These are phyloP conservation scores for Brassica carinata DNA, from an alignment of 345 rosid species.

Conservation along the genomic window DNA sequence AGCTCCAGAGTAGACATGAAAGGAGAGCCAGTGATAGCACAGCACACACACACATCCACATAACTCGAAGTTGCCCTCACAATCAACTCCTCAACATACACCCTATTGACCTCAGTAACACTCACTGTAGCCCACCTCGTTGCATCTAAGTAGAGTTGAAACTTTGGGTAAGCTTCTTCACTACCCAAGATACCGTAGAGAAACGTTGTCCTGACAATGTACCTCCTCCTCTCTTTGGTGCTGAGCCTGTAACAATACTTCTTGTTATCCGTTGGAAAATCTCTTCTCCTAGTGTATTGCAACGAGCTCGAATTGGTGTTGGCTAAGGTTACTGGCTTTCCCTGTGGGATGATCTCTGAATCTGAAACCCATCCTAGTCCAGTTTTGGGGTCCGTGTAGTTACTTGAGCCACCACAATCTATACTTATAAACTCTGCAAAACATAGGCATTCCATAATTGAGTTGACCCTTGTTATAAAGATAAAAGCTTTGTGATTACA, in stretches of 20 bases:
- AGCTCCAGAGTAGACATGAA: slow-evolving; percentile 90
- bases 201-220: slow-evolving; percentile 90
- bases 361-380: slow-evolving; percentile 91
- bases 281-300: slow-evolving; percentile 67
- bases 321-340: slow-evolving; percentile 49
- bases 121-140: slow-evolving; percentile 91
- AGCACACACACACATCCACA: slow-evolving; percentile 82
- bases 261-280: slow-evolving; percentile 74
- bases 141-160: slow-evolving; percentile 81
- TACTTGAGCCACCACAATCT: slow-evolving; percentile 80
- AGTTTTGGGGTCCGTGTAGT: slow-evolving; percentile 70
- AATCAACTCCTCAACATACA: slow-evolving; percentile 77
- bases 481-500: not conserved
- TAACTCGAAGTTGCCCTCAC: slow-evolving; percentile 78
- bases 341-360: slow-evolving; percentile 54
- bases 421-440: slow-evolving; percentile 76
- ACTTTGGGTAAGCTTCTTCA: slow-evolving; percentile 78
- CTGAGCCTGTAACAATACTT: slow-evolving; percentile 80
- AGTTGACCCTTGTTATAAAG: not conserved
- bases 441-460: slow-evolving; percentile 2
- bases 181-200: slow-evolving; percentile 57
- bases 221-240: slow-evolving; percentile 77
- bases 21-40: slow-evolving; percentile 89
- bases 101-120: slow-evolving; percentile 66
- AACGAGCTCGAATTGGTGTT: slow-evolving; percentile 45